Evolutionary conservation across 495 filamentous ascomycete species (phyloP).

Genomic region (Cercophora newfieldiana): DNA sequence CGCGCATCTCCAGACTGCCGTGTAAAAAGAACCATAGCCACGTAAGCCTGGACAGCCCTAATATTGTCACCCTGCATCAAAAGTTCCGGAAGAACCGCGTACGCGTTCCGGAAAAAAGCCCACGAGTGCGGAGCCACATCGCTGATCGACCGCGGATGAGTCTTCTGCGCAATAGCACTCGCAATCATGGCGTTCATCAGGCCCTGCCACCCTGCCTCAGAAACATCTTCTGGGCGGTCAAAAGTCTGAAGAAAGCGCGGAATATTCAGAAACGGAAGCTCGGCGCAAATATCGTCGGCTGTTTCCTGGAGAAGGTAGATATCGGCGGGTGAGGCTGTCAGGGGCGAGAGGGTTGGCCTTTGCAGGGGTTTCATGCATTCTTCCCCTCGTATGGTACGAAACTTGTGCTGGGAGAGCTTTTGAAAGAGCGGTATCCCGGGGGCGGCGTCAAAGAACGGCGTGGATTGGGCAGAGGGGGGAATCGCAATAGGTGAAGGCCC

Average conservation of each 20-base stretch:
- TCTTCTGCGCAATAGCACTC: background rate
- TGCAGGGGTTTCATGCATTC: background rate
- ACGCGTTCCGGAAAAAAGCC: slow-evolving; percentile 11
- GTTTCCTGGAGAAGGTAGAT: background rate
- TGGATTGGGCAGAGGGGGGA: background rate
- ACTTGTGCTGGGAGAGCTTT: background rate
- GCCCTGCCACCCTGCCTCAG: slow-evolving; percentile 7
- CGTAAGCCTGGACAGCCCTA: background rate
- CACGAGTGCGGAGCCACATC: background rate
- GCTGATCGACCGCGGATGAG: background rate
- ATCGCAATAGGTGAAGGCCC: no score
- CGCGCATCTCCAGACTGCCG: background rate
- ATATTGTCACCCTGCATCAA: background rate
- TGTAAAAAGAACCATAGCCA: slow-evolving; percentile 1
- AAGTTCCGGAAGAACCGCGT: slow-evolving; percentile 14
- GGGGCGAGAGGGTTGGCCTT: background rate
- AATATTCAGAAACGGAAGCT: slow-evolving; percentile 6
- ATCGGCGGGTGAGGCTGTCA: background rate
- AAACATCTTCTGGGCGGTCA: background rate
- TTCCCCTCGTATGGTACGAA: background rate
- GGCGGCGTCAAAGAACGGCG: background rate
- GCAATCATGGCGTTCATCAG: slow-evolving; percentile 6
- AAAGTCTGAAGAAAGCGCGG: no score
- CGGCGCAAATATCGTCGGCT: background rate
- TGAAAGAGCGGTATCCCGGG: background rate